Conservation (phyloP, 805 yeast genomes). For the Kurtzmaniella fragi region DNA sequence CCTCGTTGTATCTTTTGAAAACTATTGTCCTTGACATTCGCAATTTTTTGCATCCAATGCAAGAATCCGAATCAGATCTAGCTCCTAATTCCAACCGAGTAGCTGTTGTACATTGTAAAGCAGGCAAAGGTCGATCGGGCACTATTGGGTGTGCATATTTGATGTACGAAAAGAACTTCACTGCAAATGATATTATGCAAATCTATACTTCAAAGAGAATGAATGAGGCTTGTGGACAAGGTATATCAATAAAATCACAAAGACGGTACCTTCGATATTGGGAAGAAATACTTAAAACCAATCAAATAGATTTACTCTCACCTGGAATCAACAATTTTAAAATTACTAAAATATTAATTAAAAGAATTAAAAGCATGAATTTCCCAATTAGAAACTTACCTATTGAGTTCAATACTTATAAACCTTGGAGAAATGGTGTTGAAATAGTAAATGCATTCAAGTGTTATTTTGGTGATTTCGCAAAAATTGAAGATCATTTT, state of each 20-base stretch:
- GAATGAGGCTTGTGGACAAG: constrained; percentile 50
- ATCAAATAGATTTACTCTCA: neutral
- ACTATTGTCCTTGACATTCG: constrained; percentile 41
- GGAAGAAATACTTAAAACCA: constrained; percentile 6
- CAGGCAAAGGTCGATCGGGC: constrained; percentile 92
- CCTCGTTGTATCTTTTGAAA: constrained; percentile 53
- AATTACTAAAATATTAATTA: constrained; percentile 3
- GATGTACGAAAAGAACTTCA: constrained; percentile 34
- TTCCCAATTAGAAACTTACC: no score
- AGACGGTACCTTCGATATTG: constrained; percentile 60
- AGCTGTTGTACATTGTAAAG: constrained; percentile 78
- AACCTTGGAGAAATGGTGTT: no score
- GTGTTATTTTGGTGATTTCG: no score
- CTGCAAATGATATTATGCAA: constrained; percentile 43
- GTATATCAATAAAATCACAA: constrained; percentile 72
- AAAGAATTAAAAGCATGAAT: no score
- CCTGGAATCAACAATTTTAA: constrained; percentile 11
- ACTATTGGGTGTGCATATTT: constrained; percentile 66
- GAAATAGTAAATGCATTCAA: no score
- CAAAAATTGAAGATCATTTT: no score
- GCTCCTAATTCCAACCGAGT: constrained; percentile 19
- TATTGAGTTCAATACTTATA: no score
- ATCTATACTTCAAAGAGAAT: constrained; percentile 56
- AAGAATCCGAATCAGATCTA: constrained; percentile 18
- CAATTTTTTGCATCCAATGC: constrained; percentile 24